Evolutionary conservation across 2,329 filamentous ascomycete species (phyloP).

Genomic region (Paraconiothyrium sp.): DNA sequence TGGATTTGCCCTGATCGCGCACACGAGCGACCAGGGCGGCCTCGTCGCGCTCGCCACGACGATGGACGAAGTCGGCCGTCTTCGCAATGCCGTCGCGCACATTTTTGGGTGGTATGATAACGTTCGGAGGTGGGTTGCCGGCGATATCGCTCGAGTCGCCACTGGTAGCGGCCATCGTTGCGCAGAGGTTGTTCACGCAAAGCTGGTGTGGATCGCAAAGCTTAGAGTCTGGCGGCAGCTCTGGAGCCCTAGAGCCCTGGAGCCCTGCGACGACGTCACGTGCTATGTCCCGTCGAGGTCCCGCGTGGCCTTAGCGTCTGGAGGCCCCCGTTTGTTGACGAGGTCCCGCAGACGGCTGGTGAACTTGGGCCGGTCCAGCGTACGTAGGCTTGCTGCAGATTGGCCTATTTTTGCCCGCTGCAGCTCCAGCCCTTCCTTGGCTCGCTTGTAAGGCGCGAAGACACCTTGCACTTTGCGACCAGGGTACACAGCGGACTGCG

Average conservation of each 20-base stretch:
- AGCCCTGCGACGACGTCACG: neutral
- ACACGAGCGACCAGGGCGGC: slow-evolving; percentile 88
- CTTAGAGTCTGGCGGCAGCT: neutral
- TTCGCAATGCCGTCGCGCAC: slow-evolving; percentile 90
- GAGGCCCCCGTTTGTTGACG: slow-evolving; percentile 1
- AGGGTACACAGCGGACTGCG: slow-evolving; percentile 34
- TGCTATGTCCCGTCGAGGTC: neutral
- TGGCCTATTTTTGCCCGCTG: slow-evolving; percentile 26
- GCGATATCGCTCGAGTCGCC: slow-evolving; percentile 36
- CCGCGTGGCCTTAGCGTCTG: neutral
- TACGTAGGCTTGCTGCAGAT: slow-evolving; percentile 12
- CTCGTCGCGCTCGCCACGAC: slow-evolving; percentile 74
- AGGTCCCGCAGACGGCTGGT: neutral
- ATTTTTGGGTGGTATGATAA: slow-evolving; percentile 85
- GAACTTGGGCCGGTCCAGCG: neutral
- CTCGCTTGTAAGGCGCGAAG: slow-evolving; percentile 22
- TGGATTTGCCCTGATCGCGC: slow-evolving; percentile 82
- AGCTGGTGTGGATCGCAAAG: neutral
- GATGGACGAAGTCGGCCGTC: slow-evolving; percentile 88
- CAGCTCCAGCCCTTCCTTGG: slow-evolving; percentile 26
- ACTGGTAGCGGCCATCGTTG: slow-evolving; percentile 42
- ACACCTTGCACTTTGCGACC: slow-evolving; percentile 45
- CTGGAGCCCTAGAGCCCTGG: neutral
- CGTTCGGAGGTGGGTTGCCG: slow-evolving; percentile 77
- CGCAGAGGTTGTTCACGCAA: neutral